Evolutionary conservation across 2,329 filamentous ascomycete species (phyloP).

Genomic region (Aspergillus sp.): DNA sequence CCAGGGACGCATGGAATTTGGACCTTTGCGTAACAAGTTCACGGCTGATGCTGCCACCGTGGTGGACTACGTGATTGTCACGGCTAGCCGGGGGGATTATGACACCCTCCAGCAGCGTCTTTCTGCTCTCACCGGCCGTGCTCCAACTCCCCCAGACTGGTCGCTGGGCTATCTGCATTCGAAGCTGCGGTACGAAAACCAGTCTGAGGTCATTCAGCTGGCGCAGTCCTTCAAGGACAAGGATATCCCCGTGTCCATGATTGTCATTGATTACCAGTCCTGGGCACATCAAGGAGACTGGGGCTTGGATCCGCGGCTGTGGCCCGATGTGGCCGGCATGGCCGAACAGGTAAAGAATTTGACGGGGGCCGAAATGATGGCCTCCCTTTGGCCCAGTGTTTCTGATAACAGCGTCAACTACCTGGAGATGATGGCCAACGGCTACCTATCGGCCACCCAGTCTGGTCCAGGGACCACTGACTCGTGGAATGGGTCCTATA

Average conservation of each 20-base stretch:
- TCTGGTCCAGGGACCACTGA: slow-evolving; percentile 49
- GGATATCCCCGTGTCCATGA: slow-evolving; percentile 51
- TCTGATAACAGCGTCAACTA: slow-evolving; percentile 51
- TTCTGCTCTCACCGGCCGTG: slow-evolving; percentile 46
- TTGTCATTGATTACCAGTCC: slow-evolving; percentile 58
- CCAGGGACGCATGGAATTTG: slow-evolving; percentile 51
- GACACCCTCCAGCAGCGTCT: slow-evolving; percentile 48
- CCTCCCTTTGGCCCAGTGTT: slow-evolving; percentile 59
- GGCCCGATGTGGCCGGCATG: slow-evolving; percentile 58
- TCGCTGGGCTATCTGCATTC: slow-evolving; percentile 59
- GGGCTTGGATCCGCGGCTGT: slow-evolving; percentile 53
- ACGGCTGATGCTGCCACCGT: slow-evolving; percentile 47
- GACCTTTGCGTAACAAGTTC: slow-evolving; percentile 50
- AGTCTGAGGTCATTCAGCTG: slow-evolving; percentile 51
- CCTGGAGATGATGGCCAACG: slow-evolving; percentile 50
- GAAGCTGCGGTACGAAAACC: slow-evolving; percentile 55
- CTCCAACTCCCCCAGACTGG: slow-evolving; percentile 56
- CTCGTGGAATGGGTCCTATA: slow-evolving; percentile 48
- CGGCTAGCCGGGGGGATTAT: slow-evolving; percentile 40
- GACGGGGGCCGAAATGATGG: slow-evolving; percentile 53
- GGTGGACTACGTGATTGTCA: slow-evolving; percentile 55
- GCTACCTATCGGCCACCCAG: slow-evolving; percentile 50
- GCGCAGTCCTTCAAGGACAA: slow-evolving; percentile 49
- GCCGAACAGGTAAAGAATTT: slow-evolving; percentile 48
- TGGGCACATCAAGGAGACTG: slow-evolving; percentile 58